phyloP scores from a whole-genome alignment of 179 eudicot species.

The Amaranthus tricolor region DNA sequence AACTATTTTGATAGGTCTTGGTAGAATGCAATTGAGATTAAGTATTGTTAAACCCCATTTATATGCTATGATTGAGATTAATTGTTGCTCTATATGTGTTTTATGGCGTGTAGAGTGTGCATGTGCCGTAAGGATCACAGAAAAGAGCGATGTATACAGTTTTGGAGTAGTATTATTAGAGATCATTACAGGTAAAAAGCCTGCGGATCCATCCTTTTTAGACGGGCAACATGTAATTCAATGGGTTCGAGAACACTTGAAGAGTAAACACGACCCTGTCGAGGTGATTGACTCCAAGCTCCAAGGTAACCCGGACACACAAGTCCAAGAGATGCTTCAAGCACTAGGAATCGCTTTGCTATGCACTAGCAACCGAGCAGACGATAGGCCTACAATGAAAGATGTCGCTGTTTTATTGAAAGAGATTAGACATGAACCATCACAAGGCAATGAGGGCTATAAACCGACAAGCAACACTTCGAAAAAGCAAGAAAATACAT shows the following conservation, averaged over 20 bases:
- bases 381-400: conserved; percentile 95
- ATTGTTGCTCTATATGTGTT: background rate
- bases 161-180: conserved; percentile 82
- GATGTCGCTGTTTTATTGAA: conserved; percentile 76
- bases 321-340: conserved; percentile 94
- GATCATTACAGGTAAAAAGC: conserved; percentile 71
- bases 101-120: conserved; percentile 52
- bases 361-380: conserved; percentile 75
- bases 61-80: background rate
- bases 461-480: conserved; percentile 31
- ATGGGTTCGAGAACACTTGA: conserved; percentile 83
- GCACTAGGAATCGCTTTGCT: conserved; percentile 79
- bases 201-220: conserved; percentile 63
- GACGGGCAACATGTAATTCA: conserved; percentile 66
- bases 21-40: too few species aligned
- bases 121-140: conserved; percentile 55
- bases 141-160: conserved; percentile 78
- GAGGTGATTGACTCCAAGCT: conserved; percentile 66
- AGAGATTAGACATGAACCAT: conserved; percentile 63
- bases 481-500: conserved; percentile 27
- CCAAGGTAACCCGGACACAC: conserved; percentile 68
- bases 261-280: conserved; percentile 61
- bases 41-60: background rate
- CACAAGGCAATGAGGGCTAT: conserved; percentile 37
- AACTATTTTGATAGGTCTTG: too few species aligned